Evolutionary conservation across 129 eudicot species (phyloP), one percentile per base, ranked within the genome.

Genomic region (Gnaphalium uliginosum): DNA sequence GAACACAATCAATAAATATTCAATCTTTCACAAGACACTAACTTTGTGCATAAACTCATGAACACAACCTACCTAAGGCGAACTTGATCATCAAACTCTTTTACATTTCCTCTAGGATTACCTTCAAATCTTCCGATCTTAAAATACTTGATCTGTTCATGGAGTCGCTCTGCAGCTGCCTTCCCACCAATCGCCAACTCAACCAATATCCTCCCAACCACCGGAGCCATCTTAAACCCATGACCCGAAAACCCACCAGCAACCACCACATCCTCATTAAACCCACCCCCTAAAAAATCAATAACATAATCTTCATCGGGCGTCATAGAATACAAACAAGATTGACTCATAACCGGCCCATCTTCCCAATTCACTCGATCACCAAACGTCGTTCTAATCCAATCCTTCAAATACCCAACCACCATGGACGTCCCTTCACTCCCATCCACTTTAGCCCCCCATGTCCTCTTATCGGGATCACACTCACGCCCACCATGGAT

Each of bases 171-270:
- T 1, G 54, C 79, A 35, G 83, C 92, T 7, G 68, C 86, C 73
- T 81, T 74, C 50, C 93, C 96, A 6, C 68, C 73, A n/a, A 61
- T 11, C 66, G 79, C 90, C 83, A 94, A 48, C 35, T 94, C 96
- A 35, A 76, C 89, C 89, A 86, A 51, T 3, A 89, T 70, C 83
- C 79, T 67, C 68, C 97, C 97, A 26, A 94, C 63, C 14, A 87
- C 59, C 13, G 97, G 99, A 24, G 87, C 96, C 94, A 94, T 89
- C 83, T 91, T 94, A 72, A 94, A 94, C 75, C 99, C 99, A 33
- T 94, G 99, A 30, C 99, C 97, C 0, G 99, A 91, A 61, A 94
- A 94, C 17, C 99, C 97, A 32, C 97, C 99, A 2, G 88, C 96
- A 22, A 94, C 80, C 81, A 94, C 89, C 71, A 92, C 91, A 65